These are phyloP conservation scores for Metschnikowia gelsemii DNA, from an alignment of 805 yeast species.

Conservation along the genomic window DNA sequence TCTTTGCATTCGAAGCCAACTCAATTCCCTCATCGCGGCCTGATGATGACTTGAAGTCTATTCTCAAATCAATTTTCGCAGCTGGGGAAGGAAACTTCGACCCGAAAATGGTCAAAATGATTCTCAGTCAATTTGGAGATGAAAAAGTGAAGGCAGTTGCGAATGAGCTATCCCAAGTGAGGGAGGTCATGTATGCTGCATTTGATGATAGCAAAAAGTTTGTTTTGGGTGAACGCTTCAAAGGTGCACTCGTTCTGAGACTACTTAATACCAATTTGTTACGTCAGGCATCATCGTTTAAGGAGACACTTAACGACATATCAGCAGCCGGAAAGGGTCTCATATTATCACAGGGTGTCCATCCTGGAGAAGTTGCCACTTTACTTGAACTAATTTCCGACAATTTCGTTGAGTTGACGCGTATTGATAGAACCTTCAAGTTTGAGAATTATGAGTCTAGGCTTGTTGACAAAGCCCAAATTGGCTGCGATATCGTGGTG, in stretches of 20 bases:
- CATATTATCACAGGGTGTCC: conserved; percentile 52
- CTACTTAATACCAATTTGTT: conserved; percentile 40
- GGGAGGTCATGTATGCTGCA: conserved; percentile 52
- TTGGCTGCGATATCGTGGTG: conserved; percentile 61
- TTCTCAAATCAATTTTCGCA: conserved; percentile 56
- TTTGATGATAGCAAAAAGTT: conserved; percentile 47
- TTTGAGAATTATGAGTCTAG: conserved; percentile 74
- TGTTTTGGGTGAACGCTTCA: conserved; percentile 53
- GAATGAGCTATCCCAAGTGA: conserved; percentile 50
- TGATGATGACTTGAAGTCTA: conserved; percentile 39
- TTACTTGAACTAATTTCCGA: conserved; percentile 55
- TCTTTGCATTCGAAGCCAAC: conserved; percentile 40
- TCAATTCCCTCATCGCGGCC: conserved; percentile 4
- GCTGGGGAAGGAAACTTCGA: conserved; percentile 51
- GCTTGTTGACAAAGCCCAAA: conserved; percentile 62
- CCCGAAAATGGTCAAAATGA: conserved; percentile 42
- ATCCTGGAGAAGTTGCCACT: conserved; percentile 62
- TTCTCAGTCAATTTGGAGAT: conserved; percentile 48
- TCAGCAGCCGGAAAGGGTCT: conserved; percentile 52
- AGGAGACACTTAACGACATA: conserved; percentile 41
- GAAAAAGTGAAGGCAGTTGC: conserved; percentile 51
- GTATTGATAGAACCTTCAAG: conserved; percentile 53
- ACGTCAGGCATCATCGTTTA: conserved; percentile 47
- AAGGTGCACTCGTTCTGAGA: conserved; percentile 38
- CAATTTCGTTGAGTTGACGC: conserved; percentile 16